These are phyloP conservation scores for Blepharisma stoltei DNA, from an alignment of 73 alveolate species.

Conservation along the genomic window DNA sequence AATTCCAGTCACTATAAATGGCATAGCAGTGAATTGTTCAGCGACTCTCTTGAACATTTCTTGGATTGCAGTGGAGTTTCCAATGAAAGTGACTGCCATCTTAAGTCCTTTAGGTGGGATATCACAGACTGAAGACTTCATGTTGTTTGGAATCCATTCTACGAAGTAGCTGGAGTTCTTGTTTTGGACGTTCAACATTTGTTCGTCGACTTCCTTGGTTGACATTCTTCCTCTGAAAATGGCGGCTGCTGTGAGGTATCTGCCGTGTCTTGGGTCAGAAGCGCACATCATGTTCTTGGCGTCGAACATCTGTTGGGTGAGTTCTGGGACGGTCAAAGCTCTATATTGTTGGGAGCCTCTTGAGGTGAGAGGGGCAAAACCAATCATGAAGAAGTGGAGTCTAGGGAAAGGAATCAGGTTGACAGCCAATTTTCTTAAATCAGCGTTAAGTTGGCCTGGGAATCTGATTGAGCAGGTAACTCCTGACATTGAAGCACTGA, in stretches of 20 bases:
- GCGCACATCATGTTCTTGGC: constrained; percentile 98
- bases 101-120: constrained; percentile 98
- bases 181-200: constrained; percentile 92
- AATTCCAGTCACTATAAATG: no score
- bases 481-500: constrained; percentile 96
- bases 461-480: constrained; percentile 96
- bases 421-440: constrained; percentile 93
- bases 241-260: constrained; percentile 96
- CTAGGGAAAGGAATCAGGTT: constrained; percentile 98
- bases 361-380: constrained; percentile 97
- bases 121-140: constrained; percentile 93
- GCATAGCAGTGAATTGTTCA: constrained; percentile 97
- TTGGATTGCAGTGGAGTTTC: constrained; percentile 95
- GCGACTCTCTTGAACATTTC: constrained; percentile 98
- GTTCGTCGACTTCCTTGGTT: constrained; percentile 95
- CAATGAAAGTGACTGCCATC: constrained; percentile 98
- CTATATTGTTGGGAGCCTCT: constrained; percentile 98
- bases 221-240: constrained; percentile 99
- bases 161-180: constrained; percentile 96
- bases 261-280: constrained; percentile 97
- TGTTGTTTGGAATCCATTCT: constrained; percentile 97
- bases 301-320: constrained; percentile 90
- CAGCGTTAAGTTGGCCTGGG: constrained; percentile 96
- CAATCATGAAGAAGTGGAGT: constrained; percentile 98
- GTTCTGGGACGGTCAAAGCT: constrained; percentile 90